Evolutionary conservation across 495 filamentous ascomycete species (phyloP).

Genomic region (Aspergillus sclerotioniger): DNA sequence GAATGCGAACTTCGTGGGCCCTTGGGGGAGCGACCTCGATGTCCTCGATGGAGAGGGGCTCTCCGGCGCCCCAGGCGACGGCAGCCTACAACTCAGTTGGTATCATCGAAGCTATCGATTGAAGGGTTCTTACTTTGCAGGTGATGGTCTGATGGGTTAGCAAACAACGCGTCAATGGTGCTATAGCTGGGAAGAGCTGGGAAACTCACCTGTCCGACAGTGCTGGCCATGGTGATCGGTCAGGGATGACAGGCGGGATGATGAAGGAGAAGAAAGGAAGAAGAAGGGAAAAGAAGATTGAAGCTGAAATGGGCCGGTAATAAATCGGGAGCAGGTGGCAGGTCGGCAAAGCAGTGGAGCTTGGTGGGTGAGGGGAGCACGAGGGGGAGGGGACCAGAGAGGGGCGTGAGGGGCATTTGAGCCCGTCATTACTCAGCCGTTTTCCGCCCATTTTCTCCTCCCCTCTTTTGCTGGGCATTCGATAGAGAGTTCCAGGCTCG

Average conservation of each 20-base stretch:
- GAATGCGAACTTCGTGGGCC: constrained; percentile 92
- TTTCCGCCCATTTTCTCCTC: background rate
- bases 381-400: constrained; percentile 21
- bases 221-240: constrained; percentile 41
- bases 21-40: constrained; percentile 90
- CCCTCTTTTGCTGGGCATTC: background rate
- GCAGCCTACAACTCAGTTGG: constrained; percentile 62
- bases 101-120: background rate
- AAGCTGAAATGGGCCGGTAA: constrained; percentile 13
- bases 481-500: background rate
- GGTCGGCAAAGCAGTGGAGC: constrained; percentile 16
- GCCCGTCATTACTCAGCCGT: background rate
- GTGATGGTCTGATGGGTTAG: constrained; percentile 62
- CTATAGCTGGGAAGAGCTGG: background rate
- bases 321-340: constrained; percentile 16
- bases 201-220: constrained; percentile 55
- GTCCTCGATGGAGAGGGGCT: constrained; percentile 84
- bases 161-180: background rate
- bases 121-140: constrained; percentile 57
- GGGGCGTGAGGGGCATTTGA: constrained; percentile 17
- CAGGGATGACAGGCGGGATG: constrained; percentile 1
- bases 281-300: constrained; percentile 7
- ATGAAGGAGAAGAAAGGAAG: constrained; percentile 8
- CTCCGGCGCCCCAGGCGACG: constrained; percentile 92
- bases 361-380: constrained; percentile 18